Conservation (phyloP, 2,329 filamentous ascomycete species). For the Thelonectria rubi region DNA sequence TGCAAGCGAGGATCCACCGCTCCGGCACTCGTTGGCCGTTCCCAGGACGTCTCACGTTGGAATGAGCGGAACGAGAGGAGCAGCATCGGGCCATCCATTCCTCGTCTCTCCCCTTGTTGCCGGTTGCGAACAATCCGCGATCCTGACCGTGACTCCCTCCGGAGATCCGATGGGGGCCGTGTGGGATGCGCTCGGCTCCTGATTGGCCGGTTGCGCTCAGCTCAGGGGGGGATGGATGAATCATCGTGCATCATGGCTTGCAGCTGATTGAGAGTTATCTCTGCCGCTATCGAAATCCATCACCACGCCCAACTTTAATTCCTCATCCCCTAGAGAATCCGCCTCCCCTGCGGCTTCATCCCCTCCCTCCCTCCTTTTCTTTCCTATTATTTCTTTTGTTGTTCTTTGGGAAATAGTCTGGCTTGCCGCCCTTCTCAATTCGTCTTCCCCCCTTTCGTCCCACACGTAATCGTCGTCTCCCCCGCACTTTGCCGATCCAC, state of each 20-base stretch:
- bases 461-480: background rate
- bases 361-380: background rate
- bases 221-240: slow-evolving; percentile 30
- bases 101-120: too few relatives aligned
- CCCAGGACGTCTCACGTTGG: background rate
- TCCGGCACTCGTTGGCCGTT: background rate
- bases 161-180: slow-evolving; percentile 33
- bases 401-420: background rate
- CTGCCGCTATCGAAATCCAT: slow-evolving; percentile 9
- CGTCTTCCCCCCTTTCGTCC: background rate
- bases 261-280: slow-evolving; percentile 13
- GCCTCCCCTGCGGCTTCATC: background rate
- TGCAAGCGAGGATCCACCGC: background rate
- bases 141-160: slow-evolving; percentile 9
- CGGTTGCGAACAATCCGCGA: too few relatives aligned
- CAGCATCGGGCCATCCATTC: too few relatives aligned
- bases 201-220: slow-evolving; percentile 40
- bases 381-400: background rate
- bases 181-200: slow-evolving; percentile 46
- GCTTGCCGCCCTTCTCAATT: slow-evolving; percentile 1
- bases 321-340: slow-evolving; percentile 4
- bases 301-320: slow-evolving; percentile 14
- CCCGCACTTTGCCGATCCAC: background rate
- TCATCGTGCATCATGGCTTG: slow-evolving; percentile 36
- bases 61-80: too few relatives aligned